phyloP scores from a whole-genome alignment of 371 early-diverging fungal species.

The Mucor lusitanicus region DNA sequence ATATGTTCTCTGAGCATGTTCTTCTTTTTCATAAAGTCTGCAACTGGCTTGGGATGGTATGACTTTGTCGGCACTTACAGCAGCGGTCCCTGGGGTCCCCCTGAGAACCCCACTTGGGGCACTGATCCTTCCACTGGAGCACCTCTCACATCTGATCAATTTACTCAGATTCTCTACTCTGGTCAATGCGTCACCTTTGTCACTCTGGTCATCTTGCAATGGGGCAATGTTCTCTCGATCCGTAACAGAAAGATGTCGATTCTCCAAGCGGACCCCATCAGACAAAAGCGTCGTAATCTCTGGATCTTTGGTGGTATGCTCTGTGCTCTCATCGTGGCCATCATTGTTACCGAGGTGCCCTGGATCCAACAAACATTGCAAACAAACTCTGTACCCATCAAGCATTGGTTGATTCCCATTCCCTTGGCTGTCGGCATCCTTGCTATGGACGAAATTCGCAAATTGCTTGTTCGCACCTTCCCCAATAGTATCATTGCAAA shows the following conservation, averaged over 20 bases:
- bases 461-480: constrained; percentile 46
- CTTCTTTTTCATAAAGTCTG: constrained; percentile 51
- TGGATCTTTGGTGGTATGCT: constrained; percentile 50
- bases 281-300: constrained; percentile 38
- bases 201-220: constrained; percentile 60
- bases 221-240: constrained; percentile 50
- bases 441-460: constrained; percentile 57
- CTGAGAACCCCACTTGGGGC: constrained; percentile 43
- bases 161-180: constrained; percentile 40
- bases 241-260: constrained; percentile 64
- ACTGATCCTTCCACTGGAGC: constrained; percentile 48
- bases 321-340: constrained; percentile 45
- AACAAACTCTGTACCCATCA: constrained; percentile 63
- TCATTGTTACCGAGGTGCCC: constrained; percentile 57
- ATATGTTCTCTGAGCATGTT: constrained; percentile 58
- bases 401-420: constrained; percentile 71
- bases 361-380: constrained; percentile 58
- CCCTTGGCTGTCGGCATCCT: constrained; percentile 54
- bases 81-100: constrained; percentile 45
- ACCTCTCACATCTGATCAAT: constrained; percentile 29
- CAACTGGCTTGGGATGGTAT: constrained; percentile 2
- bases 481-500: constrained; percentile 27
- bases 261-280: constrained; percentile 56
- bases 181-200: constrained; percentile 65
- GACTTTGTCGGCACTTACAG: constrained; percentile 43